phyloP scores from a whole-genome alignment of 2,329 filamentous ascomycete genomes.

The Parastagonospora nodorum region DNA sequence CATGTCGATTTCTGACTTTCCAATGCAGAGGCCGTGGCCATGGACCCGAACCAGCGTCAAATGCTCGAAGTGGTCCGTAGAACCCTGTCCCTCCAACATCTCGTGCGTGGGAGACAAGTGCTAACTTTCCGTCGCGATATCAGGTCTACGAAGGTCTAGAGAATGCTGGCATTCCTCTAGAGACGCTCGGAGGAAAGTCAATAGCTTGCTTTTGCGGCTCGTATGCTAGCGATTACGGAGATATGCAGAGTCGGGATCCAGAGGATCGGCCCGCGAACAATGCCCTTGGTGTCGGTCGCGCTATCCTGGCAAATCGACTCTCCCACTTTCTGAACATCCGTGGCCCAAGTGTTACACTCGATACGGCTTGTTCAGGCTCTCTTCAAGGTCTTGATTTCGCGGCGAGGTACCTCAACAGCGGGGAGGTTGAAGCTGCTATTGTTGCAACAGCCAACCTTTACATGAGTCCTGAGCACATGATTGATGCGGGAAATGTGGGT shows the following conservation, averaged over 20 bases:
- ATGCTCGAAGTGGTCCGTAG: slow-evolving; percentile 18
- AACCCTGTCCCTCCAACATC: no score
- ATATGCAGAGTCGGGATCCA: no score
- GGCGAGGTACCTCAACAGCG: slow-evolving; percentile 27
- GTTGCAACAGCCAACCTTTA: slow-evolving; percentile 26
- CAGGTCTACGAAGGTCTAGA: slow-evolving; percentile 29
- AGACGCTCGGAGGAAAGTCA: slow-evolving; percentile 16
- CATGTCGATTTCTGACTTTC: no score
- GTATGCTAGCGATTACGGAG: slow-evolving; percentile 2
- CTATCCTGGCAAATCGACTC: slow-evolving; percentile 18
- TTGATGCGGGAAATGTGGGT: slow-evolving; percentile 10
- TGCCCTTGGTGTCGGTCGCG: slow-evolving; percentile 15
- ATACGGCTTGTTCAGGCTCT: slow-evolving; percentile 29
- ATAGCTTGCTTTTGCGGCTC: slow-evolving; percentile 24
- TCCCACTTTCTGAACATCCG: slow-evolving; percentile 26
- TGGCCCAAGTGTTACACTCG: slow-evolving; percentile 24
- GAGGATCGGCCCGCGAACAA: background rate
- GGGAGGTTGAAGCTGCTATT: slow-evolving; percentile 28
- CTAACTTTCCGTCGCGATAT: no score
- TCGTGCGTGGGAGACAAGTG: no score
- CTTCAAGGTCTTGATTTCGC: slow-evolving; percentile 25
- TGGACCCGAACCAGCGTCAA: slow-evolving; percentile 33
- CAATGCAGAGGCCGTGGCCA: slow-evolving; percentile 20
- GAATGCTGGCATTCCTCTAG: slow-evolving; percentile 15
- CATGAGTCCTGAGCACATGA: slow-evolving; percentile 13